Conservation (phyloP, 2,329 filamentous ascomycete genomes). For the Xylaria sp. region DNA sequence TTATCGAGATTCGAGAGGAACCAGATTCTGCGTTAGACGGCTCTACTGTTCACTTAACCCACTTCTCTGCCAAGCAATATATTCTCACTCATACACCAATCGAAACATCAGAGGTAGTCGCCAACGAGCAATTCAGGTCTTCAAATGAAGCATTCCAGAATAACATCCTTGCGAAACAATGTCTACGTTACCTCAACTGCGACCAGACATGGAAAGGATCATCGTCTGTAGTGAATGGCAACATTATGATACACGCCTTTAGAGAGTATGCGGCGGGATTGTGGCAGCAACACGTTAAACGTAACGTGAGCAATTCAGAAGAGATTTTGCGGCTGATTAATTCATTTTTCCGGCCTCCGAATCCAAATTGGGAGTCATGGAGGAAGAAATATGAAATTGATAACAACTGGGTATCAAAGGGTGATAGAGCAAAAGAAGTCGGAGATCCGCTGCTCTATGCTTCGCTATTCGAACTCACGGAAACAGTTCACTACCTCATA, state of each 20-base stretch:
- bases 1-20: slow-evolving; percentile 26
- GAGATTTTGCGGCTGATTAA: slow-evolving; percentile 11
- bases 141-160: slow-evolving; percentile 25
- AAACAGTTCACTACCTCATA: slow-evolving; percentile 28
- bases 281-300: slow-evolving; percentile 3
- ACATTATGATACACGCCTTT: background rate
- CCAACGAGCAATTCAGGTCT: slow-evolving; percentile 20
- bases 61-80: slow-evolving; percentile 36
- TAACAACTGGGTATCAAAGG: too few species aligned
- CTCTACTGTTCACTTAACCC: slow-evolving; percentile 31
- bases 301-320: background rate
- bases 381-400: background rate
- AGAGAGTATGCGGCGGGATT: background rate
- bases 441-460: slow-evolving; percentile 27
- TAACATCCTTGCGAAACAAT: slow-evolving; percentile 28
- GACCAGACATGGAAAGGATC: slow-evolving; percentile 3
- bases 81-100: slow-evolving; percentile 22
- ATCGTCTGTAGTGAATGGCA: background rate
- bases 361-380: slow-evolving; percentile 26
- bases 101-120: background rate
- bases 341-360: slow-evolving; percentile 23
- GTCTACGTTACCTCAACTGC: slow-evolving; percentile 31
- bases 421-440: background rate
- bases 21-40: background rate
- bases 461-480: slow-evolving; percentile 15